phyloP scores from a whole-genome alignment of 805 yeast genomes.

The Pichia eremophila region DNA sequence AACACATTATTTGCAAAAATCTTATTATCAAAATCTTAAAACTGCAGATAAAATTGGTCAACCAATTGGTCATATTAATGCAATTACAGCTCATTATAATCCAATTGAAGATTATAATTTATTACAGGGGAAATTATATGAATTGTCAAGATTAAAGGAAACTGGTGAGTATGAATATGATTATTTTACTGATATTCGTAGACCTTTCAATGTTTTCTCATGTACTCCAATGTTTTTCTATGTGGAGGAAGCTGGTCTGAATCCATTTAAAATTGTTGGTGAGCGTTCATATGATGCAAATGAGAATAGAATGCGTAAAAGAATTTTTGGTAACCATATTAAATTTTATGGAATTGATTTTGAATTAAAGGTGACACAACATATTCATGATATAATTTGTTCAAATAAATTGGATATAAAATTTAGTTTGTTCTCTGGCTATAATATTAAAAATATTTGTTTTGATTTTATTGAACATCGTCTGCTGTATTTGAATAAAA shows the following conservation, averaged over 20 bases:
- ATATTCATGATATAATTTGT: slow-evolving; percentile 25
- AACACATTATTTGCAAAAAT: slow-evolving; percentile 39
- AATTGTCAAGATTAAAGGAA: slow-evolving; percentile 13
- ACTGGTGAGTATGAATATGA: slow-evolving; percentile 18
- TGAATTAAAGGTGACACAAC: slow-evolving; percentile 24
- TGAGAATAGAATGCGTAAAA: slow-evolving; percentile 18
- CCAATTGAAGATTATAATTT: slow-evolving; percentile 23
- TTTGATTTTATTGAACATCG: slow-evolving; percentile 20
- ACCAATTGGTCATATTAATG: slow-evolving; percentile 24
- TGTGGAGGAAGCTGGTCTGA: slow-evolving; percentile 44
- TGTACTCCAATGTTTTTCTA: slow-evolving; percentile 31
- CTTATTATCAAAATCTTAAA: slow-evolving; percentile 45
- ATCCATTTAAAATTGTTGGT: slow-evolving; percentile 34
- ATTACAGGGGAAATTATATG: slow-evolving; percentile 15
- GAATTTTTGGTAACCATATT: slow-evolving; percentile 26
- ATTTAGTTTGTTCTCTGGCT: slow-evolving; percentile 11
- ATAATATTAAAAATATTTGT: slow-evolving; percentile 17
- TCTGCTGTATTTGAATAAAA: slow-evolving; percentile 14
- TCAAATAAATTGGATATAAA: slow-evolving; percentile 8
- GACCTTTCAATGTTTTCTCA: slow-evolving; percentile 20
- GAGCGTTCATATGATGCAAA: slow-evolving; percentile 18
- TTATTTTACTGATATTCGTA: slow-evolving; percentile 19
- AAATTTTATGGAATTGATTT: slow-evolving; percentile 22
- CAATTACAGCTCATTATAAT: slow-evolving; percentile 26
- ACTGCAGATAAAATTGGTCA: slow-evolving; percentile 22